Base-by-base conservation (phyloP, 768 basidiomycete genomes). In the Dentipellis sp. region DNA sequence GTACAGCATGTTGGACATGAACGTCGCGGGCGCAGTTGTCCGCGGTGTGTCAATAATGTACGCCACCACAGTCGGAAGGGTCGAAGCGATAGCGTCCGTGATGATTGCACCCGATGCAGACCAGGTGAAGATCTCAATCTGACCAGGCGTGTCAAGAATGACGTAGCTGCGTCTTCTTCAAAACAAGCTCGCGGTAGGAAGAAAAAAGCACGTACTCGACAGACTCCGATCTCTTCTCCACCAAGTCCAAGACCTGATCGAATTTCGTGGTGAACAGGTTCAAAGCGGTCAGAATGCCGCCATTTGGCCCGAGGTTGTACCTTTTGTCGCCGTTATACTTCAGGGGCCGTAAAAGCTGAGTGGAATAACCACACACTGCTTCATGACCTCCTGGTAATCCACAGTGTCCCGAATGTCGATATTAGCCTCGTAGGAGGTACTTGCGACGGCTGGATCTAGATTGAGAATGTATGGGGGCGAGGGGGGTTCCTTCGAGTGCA, bases 71-170 rank as follows among this genome's bases (percentile, higher is more conserved):
- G 97, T 87, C 5, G 97, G 97, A 56, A 98, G 75, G 0, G 94
- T 83, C 2, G 91, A 90, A 0, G 97, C 97, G 42, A 99, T 78
- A 16, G 97, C 91, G 66, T 98, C 94, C 42, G 97, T 99, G 64
- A 99, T 98, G 66, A 99, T 99, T 10, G 95, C 87, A 4, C 97
- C 97, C 48, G 94, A 97, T 1, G 97, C 97, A 0, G 94, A 97
- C 97, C 97, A 99, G 51, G 97, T 99, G 68, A 99, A 99, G 62
- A 98, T 99, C 72, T 99, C 97, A 65, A 99, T 99, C 71, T 99
- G 97, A 4, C 97, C 97, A 6, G 97, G 97, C 0, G 97, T 99
- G 65, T 99, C 97, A 49, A 99, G 75, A 48, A 99, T 85, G 58
- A 99, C 81, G 73, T 98, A 88, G 64, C 95, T 97, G 11, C 37